Evolutionary conservation across 1,139 yeast species (phyloP).

Genomic region (Pichia terricola): DNA sequence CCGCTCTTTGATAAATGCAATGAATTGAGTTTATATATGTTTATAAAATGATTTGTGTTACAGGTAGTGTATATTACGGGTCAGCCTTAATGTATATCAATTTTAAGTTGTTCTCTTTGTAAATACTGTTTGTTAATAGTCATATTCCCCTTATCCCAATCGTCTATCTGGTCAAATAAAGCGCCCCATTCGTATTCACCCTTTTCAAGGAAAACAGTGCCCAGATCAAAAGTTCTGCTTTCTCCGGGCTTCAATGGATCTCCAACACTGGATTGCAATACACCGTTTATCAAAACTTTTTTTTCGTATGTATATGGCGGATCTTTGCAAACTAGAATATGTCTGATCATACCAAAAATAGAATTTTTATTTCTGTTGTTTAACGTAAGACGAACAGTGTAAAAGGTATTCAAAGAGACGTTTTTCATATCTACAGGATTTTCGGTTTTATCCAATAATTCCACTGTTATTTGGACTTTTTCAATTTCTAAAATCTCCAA

Average conservation of each 20-base stretch:
- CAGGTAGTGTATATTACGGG: no score
- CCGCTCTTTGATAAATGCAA: no score
- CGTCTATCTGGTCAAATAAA: constrained; percentile 41
- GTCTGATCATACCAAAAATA: constrained; percentile 53
- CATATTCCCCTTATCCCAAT: constrained; percentile 13
- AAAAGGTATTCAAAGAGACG: constrained; percentile 38
- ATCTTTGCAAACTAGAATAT: constrained; percentile 41
- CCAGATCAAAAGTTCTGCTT: constrained; percentile 33
- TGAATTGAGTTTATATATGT: no score
- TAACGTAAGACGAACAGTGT: constrained; percentile 38
- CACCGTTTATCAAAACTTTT: constrained; percentile 52
- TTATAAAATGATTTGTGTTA: background rate
- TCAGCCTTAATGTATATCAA: constrained; percentile 13
- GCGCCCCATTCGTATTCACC: constrained; percentile 81
- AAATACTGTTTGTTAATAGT: constrained; percentile 20
- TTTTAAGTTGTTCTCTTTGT: constrained; percentile 22
- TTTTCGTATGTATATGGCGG: constrained; percentile 35
- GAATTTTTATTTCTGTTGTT: constrained; percentile 33
- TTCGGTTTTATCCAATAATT: constrained; percentile 18
- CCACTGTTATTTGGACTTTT: constrained; percentile 33
- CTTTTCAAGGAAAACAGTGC: constrained; percentile 52
- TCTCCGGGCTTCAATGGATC: constrained; percentile 35
- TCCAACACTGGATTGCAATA: constrained; percentile 45
- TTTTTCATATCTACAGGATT: constrained; percentile 12
- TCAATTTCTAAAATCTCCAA: constrained; percentile 41